phyloP scores from a whole-genome alignment of 352 stramenopile species.

The Peronospora belbahrii region DNA sequence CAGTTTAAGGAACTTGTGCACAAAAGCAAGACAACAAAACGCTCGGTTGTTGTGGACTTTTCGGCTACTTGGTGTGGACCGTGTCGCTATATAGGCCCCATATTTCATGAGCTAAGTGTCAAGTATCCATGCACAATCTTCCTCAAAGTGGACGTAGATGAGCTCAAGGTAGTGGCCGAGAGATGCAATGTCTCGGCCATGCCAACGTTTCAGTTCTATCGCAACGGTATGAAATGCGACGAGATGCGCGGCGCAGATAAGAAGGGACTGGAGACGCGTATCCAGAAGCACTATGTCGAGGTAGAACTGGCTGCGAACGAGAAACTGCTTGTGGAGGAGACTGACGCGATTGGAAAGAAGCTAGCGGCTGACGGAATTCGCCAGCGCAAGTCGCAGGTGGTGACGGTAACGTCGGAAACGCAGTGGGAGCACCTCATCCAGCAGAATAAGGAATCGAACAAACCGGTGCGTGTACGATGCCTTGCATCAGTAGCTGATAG shows the following conservation, averaged over 20 bases:
- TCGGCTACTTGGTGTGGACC: slow-evolving; percentile 85
- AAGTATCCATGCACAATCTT: slow-evolving; percentile 82
- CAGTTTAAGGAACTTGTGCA: slow-evolving; percentile 67
- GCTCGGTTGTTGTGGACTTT: slow-evolving; percentile 81
- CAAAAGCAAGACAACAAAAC: slow-evolving; percentile 62
- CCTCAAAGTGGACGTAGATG: slow-evolving; percentile 87
- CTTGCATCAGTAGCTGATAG: neutral
- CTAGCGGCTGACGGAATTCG: slow-evolving; percentile 28
- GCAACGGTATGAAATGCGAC: slow-evolving; percentile 82
- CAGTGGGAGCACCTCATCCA: slow-evolving; percentile 47
- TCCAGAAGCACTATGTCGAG: slow-evolving; percentile 77
- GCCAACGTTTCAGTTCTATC: slow-evolving; percentile 95
- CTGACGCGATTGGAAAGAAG: neutral
- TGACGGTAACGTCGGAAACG: slow-evolving; percentile 39
- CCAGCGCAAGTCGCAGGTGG: slow-evolving; percentile 49
- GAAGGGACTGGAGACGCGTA: slow-evolving; percentile 40
- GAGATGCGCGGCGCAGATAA: slow-evolving; percentile 84
- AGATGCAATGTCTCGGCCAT: slow-evolving; percentile 84
- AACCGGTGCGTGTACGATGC: slow-evolving; percentile 32
- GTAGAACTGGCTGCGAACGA: slow-evolving; percentile 66
- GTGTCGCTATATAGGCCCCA: slow-evolving; percentile 80
- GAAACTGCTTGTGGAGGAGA: slow-evolving; percentile 22
- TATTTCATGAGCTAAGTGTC: slow-evolving; percentile 79
- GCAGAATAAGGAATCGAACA: slow-evolving; percentile 35
- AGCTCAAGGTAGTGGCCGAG: slow-evolving; percentile 41